Evolutionary conservation across 116 monocot genomes (phyloP).

Genomic region (Posidonia oceanica): DNA sequence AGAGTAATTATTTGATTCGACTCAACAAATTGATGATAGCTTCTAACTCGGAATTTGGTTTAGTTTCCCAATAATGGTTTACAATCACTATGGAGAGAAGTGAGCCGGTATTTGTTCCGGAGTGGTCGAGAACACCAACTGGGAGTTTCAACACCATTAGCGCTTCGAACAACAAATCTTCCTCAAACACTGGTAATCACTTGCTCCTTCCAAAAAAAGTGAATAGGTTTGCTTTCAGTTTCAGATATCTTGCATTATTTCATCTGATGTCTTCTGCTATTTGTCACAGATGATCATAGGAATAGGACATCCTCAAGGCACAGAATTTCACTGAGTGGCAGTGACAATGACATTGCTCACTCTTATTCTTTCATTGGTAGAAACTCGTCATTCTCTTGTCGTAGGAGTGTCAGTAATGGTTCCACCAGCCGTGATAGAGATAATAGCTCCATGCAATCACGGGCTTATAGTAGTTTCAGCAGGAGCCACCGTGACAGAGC

Average conservation of each 20-base stretch:
- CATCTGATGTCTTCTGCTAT: neutral
- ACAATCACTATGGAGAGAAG: constrained; percentile 51
- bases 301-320: constrained; percentile 4
- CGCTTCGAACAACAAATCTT: constrained; percentile 15
- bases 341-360: constrained; percentile 9
- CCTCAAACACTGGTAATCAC: constrained; percentile 35
- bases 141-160: constrained; percentile 1
- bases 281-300: constrained; percentile 21
- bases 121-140: constrained; percentile 48
- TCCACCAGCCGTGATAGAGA: constrained; percentile 26
- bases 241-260: neutral
- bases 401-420: constrained; percentile 44
- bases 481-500: constrained; percentile 38
- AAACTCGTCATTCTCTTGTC: constrained; percentile 17
- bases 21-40: neutral
- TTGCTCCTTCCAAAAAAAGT: neutral
- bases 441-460: constrained; percentile 10
- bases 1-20: neutral
- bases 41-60: neutral
- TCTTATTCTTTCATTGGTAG: constrained; percentile 25
- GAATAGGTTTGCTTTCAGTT: neutral
- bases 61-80: constrained; percentile 32
- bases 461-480: constrained; percentile 44
- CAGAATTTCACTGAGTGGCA: constrained; percentile 13
- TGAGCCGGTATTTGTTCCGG: constrained; percentile 69